phyloP scores from a whole-genome alignment of 169 alveolate species.

The Theileria parva region DNA sequence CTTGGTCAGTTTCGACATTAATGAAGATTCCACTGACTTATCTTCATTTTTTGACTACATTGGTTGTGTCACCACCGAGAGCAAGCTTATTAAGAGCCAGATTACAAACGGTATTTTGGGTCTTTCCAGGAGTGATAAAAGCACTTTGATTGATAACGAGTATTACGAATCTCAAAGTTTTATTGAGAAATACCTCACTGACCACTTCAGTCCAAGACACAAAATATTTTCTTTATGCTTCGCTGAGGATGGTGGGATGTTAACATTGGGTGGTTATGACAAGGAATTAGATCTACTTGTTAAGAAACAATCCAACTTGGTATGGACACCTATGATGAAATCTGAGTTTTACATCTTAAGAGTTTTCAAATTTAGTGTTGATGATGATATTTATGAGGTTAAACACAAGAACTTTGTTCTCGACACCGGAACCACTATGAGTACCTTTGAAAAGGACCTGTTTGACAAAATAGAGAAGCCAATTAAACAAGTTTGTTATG shows the following conservation, averaged over 20 bases:
- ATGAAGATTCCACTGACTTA: constrained; percentile 16
- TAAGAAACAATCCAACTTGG: background rate
- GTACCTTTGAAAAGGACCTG: constrained; percentile 12
- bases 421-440: constrained; percentile 61
- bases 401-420: constrained; percentile 15
- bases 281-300: background rate
- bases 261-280: constrained; percentile 70
- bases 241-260: constrained; percentile 71
- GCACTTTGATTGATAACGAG: constrained; percentile 1
- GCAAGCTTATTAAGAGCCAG: constrained; percentile 62
- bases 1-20: constrained; percentile 36
- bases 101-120: constrained; percentile 77
- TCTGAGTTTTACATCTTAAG: constrained; percentile 13
- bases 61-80: constrained; percentile 69
- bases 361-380: constrained; percentile 1
- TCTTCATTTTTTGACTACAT: constrained; percentile 1
- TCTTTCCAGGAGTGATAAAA: constrained; percentile 36
- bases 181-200: constrained; percentile 22
- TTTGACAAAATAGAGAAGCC: background rate
- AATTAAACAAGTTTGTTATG: constrained; percentile 7
- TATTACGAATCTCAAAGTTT: constrained; percentile 26
- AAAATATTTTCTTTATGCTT: constrained; percentile 61
- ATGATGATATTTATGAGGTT: background rate
- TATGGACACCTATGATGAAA: constrained; percentile 40
- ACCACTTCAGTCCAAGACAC: constrained; percentile 25